Evolutionary conservation across 1,284 basidiomycete species (phyloP).

Genomic region (Meira nashicola): DNA sequence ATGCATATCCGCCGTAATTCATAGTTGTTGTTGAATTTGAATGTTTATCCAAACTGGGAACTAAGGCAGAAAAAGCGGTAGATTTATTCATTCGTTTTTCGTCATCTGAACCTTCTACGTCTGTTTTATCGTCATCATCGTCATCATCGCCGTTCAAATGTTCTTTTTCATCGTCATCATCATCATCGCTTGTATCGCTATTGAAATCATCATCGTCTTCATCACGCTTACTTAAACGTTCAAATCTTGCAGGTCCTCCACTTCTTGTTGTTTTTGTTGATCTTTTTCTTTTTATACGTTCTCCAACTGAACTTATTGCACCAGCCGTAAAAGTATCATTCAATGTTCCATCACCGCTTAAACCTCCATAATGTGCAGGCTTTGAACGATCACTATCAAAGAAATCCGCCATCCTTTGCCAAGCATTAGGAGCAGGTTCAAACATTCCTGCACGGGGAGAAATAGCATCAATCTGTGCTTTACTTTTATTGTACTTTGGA

Average conservation of each 20-base stretch:
- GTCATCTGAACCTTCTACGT: constrained; percentile 28
- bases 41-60: constrained; percentile 9
- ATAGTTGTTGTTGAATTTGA: constrained; percentile 12
- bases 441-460: constrained; percentile 31
- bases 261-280: constrained; percentile 5
- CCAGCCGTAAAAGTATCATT: not conserved
- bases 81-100: constrained; percentile 13
- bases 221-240: constrained; percentile 19
- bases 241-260: constrained; percentile 35
- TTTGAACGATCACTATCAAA: constrained; percentile 12
- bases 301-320: not conserved
- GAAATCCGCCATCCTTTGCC: constrained; percentile 23
- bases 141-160: constrained; percentile 12
- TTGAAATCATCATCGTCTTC: constrained; percentile 6
- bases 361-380: constrained; percentile 34
- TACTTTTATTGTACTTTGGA: not conserved
- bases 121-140: constrained; percentile 27
- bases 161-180: constrained; percentile 8
- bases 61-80: constrained; percentile 3
- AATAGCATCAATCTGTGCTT: not conserved
- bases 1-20: constrained; percentile 14
- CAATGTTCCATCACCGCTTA: constrained; percentile 14
- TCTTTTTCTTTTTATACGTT: not conserved
- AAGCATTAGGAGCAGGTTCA: constrained; percentile 30
- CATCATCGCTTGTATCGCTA: constrained; percentile 1